These are phyloP conservation scores for Tulasnella sp. DNA, from an alignment of 768 basidiomycete species.

Conservation along the genomic window DNA sequence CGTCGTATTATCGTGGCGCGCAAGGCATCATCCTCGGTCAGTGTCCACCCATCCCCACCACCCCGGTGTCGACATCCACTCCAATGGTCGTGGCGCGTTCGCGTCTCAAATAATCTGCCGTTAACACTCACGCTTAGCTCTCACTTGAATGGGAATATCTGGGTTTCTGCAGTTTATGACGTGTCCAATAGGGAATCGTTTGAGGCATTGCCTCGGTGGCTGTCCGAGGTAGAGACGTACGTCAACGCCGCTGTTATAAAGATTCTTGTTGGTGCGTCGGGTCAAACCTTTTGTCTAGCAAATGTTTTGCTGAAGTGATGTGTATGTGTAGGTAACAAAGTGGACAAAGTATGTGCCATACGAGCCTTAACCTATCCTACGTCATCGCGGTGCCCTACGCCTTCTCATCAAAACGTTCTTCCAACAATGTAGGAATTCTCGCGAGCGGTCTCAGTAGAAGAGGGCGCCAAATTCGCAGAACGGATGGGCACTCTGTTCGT, in stretches of 20 bases:
- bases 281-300: no score
- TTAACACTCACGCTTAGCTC: neutral
- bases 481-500: slow-evolving; percentile 79
- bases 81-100: neutral
- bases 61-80: neutral
- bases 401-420: neutral
- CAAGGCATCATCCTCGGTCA: slow-evolving; percentile 36
- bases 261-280: slow-evolving; percentile 84
- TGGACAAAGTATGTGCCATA: slow-evolving; percentile 58
- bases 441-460: slow-evolving; percentile 67
- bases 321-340: slow-evolving; percentile 42
- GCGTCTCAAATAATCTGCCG: neutral
- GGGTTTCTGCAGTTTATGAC: slow-evolving; percentile 64
- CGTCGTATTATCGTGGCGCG: slow-evolving; percentile 75
- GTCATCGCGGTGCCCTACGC: neutral
- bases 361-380: neutral
- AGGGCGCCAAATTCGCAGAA: slow-evolving; percentile 69
- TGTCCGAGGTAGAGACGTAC: slow-evolving; percentile 65
- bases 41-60: slow-evolving; percentile 14
- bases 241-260: slow-evolving; percentile 77
- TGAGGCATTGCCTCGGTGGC: slow-evolving; percentile 88
- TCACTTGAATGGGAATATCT: neutral
- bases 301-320: no score
- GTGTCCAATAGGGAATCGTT: slow-evolving; percentile 87
- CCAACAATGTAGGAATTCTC: slow-evolving; percentile 59